Evolutionary conservation across 2,329 filamentous ascomycete genomes (phyloP).

Genomic region (Xylaria sp.): DNA sequence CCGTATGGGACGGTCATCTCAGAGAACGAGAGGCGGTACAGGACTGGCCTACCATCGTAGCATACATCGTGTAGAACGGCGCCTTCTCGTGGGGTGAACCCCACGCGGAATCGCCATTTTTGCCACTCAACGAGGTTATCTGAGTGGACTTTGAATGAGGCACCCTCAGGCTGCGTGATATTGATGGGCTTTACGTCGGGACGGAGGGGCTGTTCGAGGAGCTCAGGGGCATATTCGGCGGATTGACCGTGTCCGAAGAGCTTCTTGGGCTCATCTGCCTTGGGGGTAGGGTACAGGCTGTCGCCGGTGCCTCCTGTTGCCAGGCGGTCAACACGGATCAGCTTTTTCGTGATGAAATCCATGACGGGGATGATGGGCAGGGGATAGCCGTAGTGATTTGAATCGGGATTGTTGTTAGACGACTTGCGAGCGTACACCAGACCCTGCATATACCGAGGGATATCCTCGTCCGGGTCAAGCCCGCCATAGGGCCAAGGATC

Average conservation of each 20-base stretch:
- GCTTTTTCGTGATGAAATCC: conserved; percentile 64
- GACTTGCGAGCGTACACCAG: conserved; percentile 60
- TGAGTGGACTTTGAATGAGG: conserved; percentile 49
- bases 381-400: conserved; percentile 72
- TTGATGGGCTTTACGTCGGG: conserved; percentile 75
- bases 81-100: conserved; percentile 71
- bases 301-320: conserved; percentile 62
- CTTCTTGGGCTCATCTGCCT: conserved; percentile 53
- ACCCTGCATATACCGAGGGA: conserved; percentile 61
- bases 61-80: conserved; percentile 70
- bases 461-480: conserved; percentile 53
- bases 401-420: conserved; percentile 60
- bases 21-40: conserved; percentile 69
- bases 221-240: conserved; percentile 62
- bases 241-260: conserved; percentile 57
- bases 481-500: conserved; percentile 76
- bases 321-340: conserved; percentile 68
- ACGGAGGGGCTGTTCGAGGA: conserved; percentile 60
- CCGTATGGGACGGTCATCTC: conserved; percentile 74
- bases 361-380: conserved; percentile 70
- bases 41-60: conserved; percentile 68
- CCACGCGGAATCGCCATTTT: conserved; percentile 69
- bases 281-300: conserved; percentile 52
- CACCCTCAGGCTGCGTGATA: conserved; percentile 69
- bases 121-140: conserved; percentile 51